Conservation (phyloP, 1,284 basidiomycete genomes). For the Puccinia coronata region DNA sequence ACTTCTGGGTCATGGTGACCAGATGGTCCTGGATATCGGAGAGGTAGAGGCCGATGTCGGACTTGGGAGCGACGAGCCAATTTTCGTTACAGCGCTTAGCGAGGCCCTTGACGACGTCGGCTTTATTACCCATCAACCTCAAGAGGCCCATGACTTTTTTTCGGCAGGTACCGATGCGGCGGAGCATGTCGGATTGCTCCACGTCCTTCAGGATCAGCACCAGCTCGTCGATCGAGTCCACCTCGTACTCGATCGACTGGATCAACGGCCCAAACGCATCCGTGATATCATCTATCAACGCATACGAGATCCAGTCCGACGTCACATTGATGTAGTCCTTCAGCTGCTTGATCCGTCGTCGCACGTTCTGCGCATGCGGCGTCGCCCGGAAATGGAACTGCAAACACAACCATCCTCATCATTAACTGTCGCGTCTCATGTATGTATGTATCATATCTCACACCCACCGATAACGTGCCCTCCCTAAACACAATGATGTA, state of each 20-base stretch:
- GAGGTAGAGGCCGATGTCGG: slow-evolving; percentile 93
- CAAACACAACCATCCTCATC: not conserved
- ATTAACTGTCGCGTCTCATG: no score
- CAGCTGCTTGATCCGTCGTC: slow-evolving; percentile 96
- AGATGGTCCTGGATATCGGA: slow-evolving; percentile 96
- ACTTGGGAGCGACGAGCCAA: slow-evolving; percentile 96
- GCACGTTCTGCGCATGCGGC: slow-evolving; percentile 95
- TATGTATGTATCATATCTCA: not conserved
- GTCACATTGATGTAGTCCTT: slow-evolving; percentile 99
- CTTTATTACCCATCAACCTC: slow-evolving; percentile 95
- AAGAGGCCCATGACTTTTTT: slow-evolving; percentile 99
- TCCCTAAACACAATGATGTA: slow-evolving; percentile 99
- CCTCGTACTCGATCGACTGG: slow-evolving; percentile 98
- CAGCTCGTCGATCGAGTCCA: slow-evolving; percentile 97
- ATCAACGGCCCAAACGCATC: slow-evolving; percentile 99
- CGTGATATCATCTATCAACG: slow-evolving; percentile 98
- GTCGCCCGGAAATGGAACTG: slow-evolving; percentile 97
- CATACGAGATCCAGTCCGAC: slow-evolving; percentile 99
- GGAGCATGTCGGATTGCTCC: slow-evolving; percentile 76
- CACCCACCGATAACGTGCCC: slow-evolving; percentile 83
- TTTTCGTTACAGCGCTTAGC: slow-evolving; percentile 97
- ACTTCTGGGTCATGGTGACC: slow-evolving; percentile 99
- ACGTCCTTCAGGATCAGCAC: slow-evolving; percentile 90
- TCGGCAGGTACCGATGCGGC: slow-evolving; percentile 90
- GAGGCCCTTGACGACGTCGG: slow-evolving; percentile 97